Evolutionary conservation across 768 basidiomycete species (phyloP), one percentile per base, ranked within the genome.

Genomic region (Tylopilus vinaceipallidus): DNA sequence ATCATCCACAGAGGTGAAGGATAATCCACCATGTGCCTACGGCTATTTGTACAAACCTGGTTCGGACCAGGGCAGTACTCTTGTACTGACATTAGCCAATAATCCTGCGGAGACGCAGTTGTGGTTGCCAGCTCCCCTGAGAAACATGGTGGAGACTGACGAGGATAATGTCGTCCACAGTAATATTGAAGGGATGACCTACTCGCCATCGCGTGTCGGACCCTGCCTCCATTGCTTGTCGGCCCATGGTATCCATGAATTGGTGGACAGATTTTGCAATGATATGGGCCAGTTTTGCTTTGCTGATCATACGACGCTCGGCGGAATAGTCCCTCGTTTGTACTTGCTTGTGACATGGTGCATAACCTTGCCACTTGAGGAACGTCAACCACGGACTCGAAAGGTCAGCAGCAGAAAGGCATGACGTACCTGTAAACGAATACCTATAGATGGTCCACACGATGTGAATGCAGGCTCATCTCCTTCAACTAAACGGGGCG

Each of bases 101-200:
- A 6, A 3, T 3, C 10, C 39, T 26, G 10, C 39, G 45, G 17
- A 88, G 75, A 62, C 83, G 75, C 26, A 88, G 60, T 47, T 87
- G 84, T 10, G 84, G 85, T 55, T 88, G 86, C 86, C 87, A 89
- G 55, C 82, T 83, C 14, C 87, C 87, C 68, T 84, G 78, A 8
- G 85, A 87, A 43, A 88, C 86, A 53, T 88, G 87, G 66, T 88
- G 85, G 35, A 88, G 77, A 57, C 84, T 83, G 56, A 88, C 82
- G 35, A 90, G 80, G 41, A 82, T 68, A 34, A 59, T 13, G 19
- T 62, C 52, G 5, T 59, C 52, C 4, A 50, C 32, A 7, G 6
- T 40, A 19, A 61, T 54, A 3, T 26, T 23, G 6, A 8, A 16
- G 0, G 47, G n/a, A n/a, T n/a, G 33, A 10, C 63, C 60, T 13